Percentiles rank a stretch among this genome's conserved stretches.
These are phyloP conservation scores for Pythium apleroticum DNA, from an alignment of 352 stramenopile genomes.

Conservation along the genomic window DNA sequence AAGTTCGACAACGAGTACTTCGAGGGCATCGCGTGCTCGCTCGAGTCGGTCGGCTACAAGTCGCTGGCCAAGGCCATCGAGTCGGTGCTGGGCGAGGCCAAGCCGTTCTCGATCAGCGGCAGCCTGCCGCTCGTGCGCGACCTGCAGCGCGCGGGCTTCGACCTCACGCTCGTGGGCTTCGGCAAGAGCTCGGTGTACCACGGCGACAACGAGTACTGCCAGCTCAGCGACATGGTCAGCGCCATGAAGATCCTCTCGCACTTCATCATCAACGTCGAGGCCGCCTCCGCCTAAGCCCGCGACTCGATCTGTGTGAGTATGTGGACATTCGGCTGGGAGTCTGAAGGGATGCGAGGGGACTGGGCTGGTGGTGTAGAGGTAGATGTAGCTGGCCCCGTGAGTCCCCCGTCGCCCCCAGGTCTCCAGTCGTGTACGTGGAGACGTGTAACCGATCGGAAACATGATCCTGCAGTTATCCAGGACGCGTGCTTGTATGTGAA, in stretches of 20 bases:
- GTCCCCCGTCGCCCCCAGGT: neutral
- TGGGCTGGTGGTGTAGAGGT: neutral
- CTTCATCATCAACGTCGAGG: constrained; percentile 78
- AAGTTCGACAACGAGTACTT: constrained; percentile 80
- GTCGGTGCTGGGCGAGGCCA: constrained; percentile 73
- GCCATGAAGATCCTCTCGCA: constrained; percentile 84
- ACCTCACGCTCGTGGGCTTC: constrained; percentile 78
- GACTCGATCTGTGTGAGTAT: neutral
- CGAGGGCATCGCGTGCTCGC: constrained; percentile 92
- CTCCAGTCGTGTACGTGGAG: constrained; percentile 1
- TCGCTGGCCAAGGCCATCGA: constrained; percentile 77
- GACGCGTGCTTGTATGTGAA: neutral
- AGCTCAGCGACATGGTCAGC: constrained; percentile 84
- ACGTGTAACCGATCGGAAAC: neutral
- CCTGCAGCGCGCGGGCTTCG: constrained; percentile 71
- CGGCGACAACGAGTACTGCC: constrained; percentile 92
- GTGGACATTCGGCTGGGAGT: neutral
- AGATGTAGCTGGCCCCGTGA: neutral
- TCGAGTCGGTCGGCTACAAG: constrained; percentile 89
- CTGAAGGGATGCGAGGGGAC: too few species aligned
- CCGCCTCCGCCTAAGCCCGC: constrained; percentile 20
- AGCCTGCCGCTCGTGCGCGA: constrained; percentile 76
- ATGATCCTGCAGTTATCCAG: neutral
- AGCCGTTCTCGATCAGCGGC: constrained; percentile 92
- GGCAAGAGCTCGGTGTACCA: constrained; percentile 88